Evolutionary conservation across 441 rosid genomes (phyloP), one percentile per base, ranked within the genome.

Genomic region (Pelargonium fulgidum): DNA sequence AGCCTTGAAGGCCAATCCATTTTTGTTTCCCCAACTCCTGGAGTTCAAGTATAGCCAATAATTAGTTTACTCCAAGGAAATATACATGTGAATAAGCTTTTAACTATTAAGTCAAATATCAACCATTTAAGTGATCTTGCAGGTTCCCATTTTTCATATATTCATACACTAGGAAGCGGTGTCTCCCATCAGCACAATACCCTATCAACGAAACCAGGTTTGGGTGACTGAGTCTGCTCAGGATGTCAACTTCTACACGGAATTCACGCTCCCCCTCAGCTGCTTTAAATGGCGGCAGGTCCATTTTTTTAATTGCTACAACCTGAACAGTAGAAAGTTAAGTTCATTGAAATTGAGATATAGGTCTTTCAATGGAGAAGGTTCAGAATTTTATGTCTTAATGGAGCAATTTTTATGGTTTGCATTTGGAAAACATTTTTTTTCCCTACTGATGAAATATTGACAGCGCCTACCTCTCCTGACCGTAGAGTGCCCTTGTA

Each of bases 251-350:
- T 75, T 93, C 98, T 19, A 91, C 96, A 1, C 96, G 97, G 71
- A 89, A 93, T 67, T 93, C 98, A 1, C 89, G 84, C 73, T 91
- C 97, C 58, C 98, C 97, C 68, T 91, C 93, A 0, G 96, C 94
- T 79, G 74, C 91, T 82, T 89, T 91, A 63, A 80, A 86, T 36
- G 83, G 72, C 10, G 97, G 92, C 73, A 93, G 76, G 76, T 90
- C 96, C 98, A 93, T 93, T 81, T 91, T 93, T 90, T 91, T 93
- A 82, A 93, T 85, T 56, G 98, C 98, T 70, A 93, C 96, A 71
- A 86, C 89, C 98, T 93, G 48, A 42, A 66, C 47, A 66, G 75
- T 48, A 73, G 64, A 70, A 72, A 66, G 76, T 19, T 17, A 58
- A 68, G 24, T 56, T 71, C 17, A 11, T 3, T 19, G 7, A 19